Base-by-base conservation (phyloP, 2,329 filamentous ascomycete genomes). In the Boeremia lycopersici region DNA sequence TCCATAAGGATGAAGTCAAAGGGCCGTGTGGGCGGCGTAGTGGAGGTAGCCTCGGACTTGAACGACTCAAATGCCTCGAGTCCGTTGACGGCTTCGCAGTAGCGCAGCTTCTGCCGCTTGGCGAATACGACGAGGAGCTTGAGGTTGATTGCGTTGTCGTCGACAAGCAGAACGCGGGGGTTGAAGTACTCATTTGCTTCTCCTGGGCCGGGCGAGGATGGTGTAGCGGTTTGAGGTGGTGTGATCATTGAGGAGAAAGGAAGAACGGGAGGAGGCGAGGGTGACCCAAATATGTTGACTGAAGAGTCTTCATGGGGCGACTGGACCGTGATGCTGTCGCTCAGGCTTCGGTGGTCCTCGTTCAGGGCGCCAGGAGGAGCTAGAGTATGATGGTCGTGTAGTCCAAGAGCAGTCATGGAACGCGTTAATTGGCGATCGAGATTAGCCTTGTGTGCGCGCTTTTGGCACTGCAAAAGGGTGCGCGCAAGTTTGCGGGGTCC, bases 121-220 rank as follows among this genome's bases (percentile, higher is more conserved):
- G 67, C 65, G 42, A 81, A 81, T 63, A 80, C 78, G 15, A 76
- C 70, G 28, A 74, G 63, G 23, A 73, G 64, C 40, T 71, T 71
- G 33, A 72, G 63, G 42, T 74, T 74, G 60, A 73, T 72, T 10
- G 61, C 60, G 55, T 73, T 73, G 53, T 73, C 71, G 53, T 73
- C 70, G 40, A 72, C 70, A 29, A 72, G 64, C 12, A 73, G 64
- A 19, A 73, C 59, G 28, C 68, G 62, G 1, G 70, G 69, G 25
- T 58, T 67, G 45, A 70, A 71, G 47, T 71, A 69, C 28, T 66
- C 63, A 39, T 36, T 54, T n/a, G 31, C 53, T 26, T 60, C 63
- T 6, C 42, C 61, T 11, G 55, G 57, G 11, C 45, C 55, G 4
- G 64, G 61, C 5, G 57, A 64, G 2, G 52, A 53, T 10, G 61